Evolutionary conservation across 1,284 basidiomycete genomes (phyloP).

Genomic region (Puccinia triticina): DNA sequence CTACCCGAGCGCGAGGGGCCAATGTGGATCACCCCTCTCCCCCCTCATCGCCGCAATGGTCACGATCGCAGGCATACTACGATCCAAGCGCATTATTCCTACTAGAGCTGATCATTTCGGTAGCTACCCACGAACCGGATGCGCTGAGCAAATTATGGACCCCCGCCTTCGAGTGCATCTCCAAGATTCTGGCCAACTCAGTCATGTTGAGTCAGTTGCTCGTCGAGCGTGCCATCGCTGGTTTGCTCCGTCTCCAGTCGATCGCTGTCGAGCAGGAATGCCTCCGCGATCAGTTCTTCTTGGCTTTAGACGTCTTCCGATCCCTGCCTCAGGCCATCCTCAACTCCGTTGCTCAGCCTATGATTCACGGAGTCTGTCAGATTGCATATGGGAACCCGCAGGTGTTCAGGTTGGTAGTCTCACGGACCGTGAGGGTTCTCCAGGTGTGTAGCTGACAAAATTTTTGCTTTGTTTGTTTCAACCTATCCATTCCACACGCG

Average conservation of each 20-base stretch:
- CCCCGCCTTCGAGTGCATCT: constrained; percentile 86
- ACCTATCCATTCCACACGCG: not conserved
- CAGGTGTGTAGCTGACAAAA: not conserved
- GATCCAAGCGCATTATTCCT: constrained; percentile 93
- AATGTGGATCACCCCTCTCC: constrained; percentile 24
- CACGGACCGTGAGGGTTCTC: not conserved
- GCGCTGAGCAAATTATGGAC: constrained; percentile 67
- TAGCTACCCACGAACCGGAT: constrained; percentile 67
- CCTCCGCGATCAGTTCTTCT: constrained; percentile 86
- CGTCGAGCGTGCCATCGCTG: constrained; percentile 94
- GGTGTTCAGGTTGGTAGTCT: constrained; percentile 68
- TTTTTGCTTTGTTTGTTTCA: not conserved
- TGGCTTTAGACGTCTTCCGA: constrained; percentile 85
- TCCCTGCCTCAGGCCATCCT: constrained; percentile 75
- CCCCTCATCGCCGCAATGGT: constrained; percentile 51
- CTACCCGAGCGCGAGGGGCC: constrained; percentile 69
- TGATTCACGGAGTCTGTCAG: constrained; percentile 78
- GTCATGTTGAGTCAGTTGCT: constrained; percentile 82
- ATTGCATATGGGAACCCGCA: constrained; percentile 75
- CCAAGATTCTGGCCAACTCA: constrained; percentile 75
- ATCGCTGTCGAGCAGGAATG: constrained; percentile 76
- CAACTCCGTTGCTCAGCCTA: constrained; percentile 85
- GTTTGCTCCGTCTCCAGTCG: constrained; percentile 75
- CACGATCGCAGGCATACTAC: constrained; percentile 70
- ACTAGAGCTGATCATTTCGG: constrained; percentile 88